Base-by-base conservation (phyloP, 148 eudicot species). In the Nepenthes gracilis region DNA sequence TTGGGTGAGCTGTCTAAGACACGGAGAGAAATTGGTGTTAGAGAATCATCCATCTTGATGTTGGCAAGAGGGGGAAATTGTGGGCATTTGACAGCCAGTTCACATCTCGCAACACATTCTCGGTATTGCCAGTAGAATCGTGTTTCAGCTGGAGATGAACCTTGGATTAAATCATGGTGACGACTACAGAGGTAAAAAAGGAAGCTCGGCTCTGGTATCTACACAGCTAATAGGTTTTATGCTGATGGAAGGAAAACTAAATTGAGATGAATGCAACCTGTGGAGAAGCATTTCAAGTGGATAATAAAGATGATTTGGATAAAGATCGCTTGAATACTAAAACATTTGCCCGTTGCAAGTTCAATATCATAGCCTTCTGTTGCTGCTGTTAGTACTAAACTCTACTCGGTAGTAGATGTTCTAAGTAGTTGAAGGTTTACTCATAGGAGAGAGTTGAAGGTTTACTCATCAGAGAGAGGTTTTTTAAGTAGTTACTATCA, bases 381-480 rank as follows among this genome's bases (percentile, higher is more conserved):
- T 36, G 96, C 94, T 5, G 96, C 83, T 5, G 90, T 76, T 32
- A 78, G 76, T 32, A 80, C 86, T 37, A 78, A 86, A 61, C 74
- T 89, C 0, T 83, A 81, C 70, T 66, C 78, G 4, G 70, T 83
- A 1, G 87, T 81, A 37, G 67, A 1, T 70, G 75, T 6, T 72
- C 90, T 1, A 89, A 85, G 58, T 74, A 76, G 75, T 71, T 89
- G 65, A 76, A 83, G 70, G 72, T 81, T 12, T 89, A 89, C 69
- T 0, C 76, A 33, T 83, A 85, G 78, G 64, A 45, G 6, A 81
- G 63, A 23, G 23, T 23, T 23, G 23, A 23, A 23, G 23, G 23
- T 23, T 23, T 23, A 23, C 23, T 23, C 23, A 23, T 23, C 0
- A 0, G 23, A 23, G 23, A 23, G 23, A 23, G 23, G 23, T 23